Percentiles rank a stretch among this genome's conserved stretches.
Evolutionary conservation across 2,329 filamentous ascomycete genomes (phyloP).

Genomic region (Aspergillus pseudonomiae): DNA sequence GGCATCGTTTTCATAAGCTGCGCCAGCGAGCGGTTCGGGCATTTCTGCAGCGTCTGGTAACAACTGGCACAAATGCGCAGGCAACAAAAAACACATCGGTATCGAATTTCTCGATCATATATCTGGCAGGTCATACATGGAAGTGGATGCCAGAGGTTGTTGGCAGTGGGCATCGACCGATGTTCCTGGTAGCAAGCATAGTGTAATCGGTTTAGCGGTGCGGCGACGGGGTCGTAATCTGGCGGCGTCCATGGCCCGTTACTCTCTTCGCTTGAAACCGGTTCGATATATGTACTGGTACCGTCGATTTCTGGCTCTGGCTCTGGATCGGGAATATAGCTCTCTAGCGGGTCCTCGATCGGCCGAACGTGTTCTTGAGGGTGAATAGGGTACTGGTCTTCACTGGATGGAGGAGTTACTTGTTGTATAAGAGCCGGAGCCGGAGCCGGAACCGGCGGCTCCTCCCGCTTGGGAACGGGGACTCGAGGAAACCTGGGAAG

Average conservation of each 20-base stretch:
- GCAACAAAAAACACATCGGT: conserved; percentile 47
- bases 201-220: conserved; percentile 41
- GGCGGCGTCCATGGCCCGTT: conserved; percentile 30
- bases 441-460: conserved; percentile 5
- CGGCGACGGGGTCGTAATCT: conserved; percentile 37
- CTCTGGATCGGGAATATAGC: conserved; percentile 38
- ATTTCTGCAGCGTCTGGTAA: conserved; percentile 37
- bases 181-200: conserved; percentile 46
- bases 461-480: conserved; percentile 7
- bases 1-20: conserved; percentile 33
- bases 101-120: conserved; percentile 39
- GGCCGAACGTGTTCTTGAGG: conserved; percentile 2
- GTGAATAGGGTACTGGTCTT: neutral
- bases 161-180: conserved; percentile 36
- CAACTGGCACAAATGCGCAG: conserved; percentile 44
- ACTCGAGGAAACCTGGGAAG: conserved; percentile 14
- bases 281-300: conserved; percentile 21
- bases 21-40: conserved; percentile 34
- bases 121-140: conserved; percentile 49
- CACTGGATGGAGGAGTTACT: conserved; percentile 9
- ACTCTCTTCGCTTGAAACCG: conserved; percentile 23
- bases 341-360: conserved; percentile 30
- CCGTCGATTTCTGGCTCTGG: conserved; percentile 24
- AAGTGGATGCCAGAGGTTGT: conserved; percentile 44
- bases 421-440: conserved; percentile 8